Base-by-base conservation (phyloP, 176 grass and related monocot species). In the Oryza glumipatula region DNA sequence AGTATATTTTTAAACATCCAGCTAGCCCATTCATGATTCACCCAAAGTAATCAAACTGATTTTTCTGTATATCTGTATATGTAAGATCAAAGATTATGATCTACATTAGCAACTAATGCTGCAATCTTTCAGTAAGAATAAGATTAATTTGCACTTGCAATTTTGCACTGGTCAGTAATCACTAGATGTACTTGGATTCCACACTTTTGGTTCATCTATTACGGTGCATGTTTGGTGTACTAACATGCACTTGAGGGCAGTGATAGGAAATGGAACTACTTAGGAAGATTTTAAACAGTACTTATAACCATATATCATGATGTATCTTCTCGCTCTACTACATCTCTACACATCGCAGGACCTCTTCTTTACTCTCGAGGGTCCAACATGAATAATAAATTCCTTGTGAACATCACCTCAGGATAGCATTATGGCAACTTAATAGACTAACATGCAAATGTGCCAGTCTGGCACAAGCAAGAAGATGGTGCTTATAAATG, bases 371-470 rank as follows among this genome's bases (percentile, higher is more conserved):
- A 36, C 72, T 33, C 88, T 86, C 47, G 36, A 79, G 71, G 58
- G 68, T 68, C 56, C 84, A 79, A 52, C 84, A 83, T 41, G 21
- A 86, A 61, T 38, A 83, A 69, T 83, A 87, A 74, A 21, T 70
- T 39, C 17, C 17, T 67, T 44, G 48, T 28, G 7, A 74, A 7
- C 41, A 45, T 19, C 19, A 61, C 60, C 81, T 79, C 15, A 76
- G 38, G 38, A 41, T 61, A 79, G 69, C 65, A 79, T 24, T 32
- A 80, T 70, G 64, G 49, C 21, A 90, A 87, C 11, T 90, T 56
- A 83, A 84, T 80, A 90, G 68, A 33, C 70, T 83, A 80, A 83
- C 69, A 76, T 76, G 84, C 43, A 65, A 64, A 36, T 65, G 48
- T 3, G 46, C 64, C 5, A 45, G 30, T 76, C 15, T 30, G 22